Evolutionary conservation across 75 land plant species (phyloP).

Genomic region (Chamaecyparis obtusa): DNA sequence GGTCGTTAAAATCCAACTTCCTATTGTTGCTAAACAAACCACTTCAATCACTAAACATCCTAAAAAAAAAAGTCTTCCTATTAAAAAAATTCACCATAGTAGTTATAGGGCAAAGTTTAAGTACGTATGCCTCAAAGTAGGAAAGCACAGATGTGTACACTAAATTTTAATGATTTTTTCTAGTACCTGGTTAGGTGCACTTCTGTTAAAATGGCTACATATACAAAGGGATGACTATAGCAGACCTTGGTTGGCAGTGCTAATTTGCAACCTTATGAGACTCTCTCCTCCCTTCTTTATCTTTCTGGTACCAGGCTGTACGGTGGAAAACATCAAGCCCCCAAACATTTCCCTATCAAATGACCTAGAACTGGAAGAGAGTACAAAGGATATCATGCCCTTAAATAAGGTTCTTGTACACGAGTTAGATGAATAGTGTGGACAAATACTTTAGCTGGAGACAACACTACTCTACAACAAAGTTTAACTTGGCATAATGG

Average conservation of each 20-base stretch:
- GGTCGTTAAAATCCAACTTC: too few relatives aligned
- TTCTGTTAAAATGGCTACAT: constrained; percentile 22
- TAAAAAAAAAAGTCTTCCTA: too few relatives aligned
- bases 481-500: neutral
- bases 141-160: too few relatives aligned
- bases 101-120: too few relatives aligned
- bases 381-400: neutral
- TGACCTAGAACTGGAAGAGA: constrained; percentile 3
- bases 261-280: constrained; percentile 22
- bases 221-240: constrained; percentile 21
- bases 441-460: neutral
- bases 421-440: neutral
- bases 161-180: neutral
- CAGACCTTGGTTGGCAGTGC: constrained; percentile 31
- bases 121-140: too few relatives aligned
- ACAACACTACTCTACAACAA: neutral
- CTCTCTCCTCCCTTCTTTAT: constrained; percentile 24
- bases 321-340: constrained; percentile 14
- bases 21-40: too few relatives aligned
- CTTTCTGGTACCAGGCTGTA: constrained; percentile 18
- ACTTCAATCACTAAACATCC: too few relatives aligned
- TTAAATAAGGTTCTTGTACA: neutral
- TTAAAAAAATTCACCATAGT: too few relatives aligned
- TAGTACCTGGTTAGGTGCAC: constrained; percentile 28
- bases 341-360: neutral